Base-by-base conservation (phyloP, 2,329 filamentous ascomycete genomes). In the Alternaria atra region DNA sequence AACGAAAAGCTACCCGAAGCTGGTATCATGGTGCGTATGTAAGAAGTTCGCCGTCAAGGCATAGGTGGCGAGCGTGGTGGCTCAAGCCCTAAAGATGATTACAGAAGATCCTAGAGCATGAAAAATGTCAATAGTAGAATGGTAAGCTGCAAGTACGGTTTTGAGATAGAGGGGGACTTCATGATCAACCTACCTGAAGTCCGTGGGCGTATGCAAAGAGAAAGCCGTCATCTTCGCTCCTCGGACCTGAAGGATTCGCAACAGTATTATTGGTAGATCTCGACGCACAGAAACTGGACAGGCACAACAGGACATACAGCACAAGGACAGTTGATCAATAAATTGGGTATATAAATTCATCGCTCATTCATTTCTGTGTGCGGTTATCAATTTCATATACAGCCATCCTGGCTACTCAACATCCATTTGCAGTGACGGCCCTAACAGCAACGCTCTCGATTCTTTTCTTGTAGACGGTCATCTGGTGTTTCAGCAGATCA, bases 401-500 rank as follows among this genome's bases (percentile, higher is more conserved):
- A 50, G 20, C 32, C 46, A 50, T 50, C 17, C 3, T 32, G 5
- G 46, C 46, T 30, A 17, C 20, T 50, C 46, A 50, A n/a, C 55
- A 58, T 20, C 59, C 74, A 51, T 77, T 78, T 53, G 80, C 83
- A 27, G 86, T 90, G 10, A 91, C 88, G 10, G 90, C 91, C 59
- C 85, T 87, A 1, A 89, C 88, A 10, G 91, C 91, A 56, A 97
- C 78, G 4, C 83, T 81, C 75, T 95, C 90, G 44, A 96, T 86
- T 54, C 93, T 81, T 20, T 84, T 86, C 13, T 87, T 87, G 78
- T 97, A 97, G 20, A 95, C 73, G 60, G 83, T 87, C 93, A 97
- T 96, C 68, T 89, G 84, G 80, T 96, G 93, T 74, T 89, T 90
- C 43, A 92, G 82, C 0, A 91, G 91, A 74, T 97, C 92, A 0